Conservation (phyloP, 2,329 filamentous ascomycete species). For the Fusarium coffeatum region DNA sequence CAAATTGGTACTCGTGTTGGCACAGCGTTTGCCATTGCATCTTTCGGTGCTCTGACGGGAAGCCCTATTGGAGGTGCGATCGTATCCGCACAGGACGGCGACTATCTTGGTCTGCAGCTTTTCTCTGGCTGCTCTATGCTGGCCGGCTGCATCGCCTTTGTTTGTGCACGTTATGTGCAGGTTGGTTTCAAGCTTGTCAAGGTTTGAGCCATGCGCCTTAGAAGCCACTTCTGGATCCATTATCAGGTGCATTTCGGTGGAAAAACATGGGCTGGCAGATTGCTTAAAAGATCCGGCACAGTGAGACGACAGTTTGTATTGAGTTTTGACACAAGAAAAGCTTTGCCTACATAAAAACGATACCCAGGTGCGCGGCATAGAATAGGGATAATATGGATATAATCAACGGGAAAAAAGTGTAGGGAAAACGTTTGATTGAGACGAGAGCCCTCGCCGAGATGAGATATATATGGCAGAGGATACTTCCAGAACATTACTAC, state of each 20-base stretch:
- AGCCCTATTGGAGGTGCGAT: constrained; percentile 75
- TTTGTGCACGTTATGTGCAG: constrained; percentile 50
- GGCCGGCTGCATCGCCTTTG: constrained; percentile 45
- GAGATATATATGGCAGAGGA: not conserved
- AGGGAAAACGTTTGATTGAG: not conserved
- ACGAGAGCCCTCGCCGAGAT: not conserved
- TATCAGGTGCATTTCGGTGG: not conserved
- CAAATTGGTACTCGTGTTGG: constrained; percentile 78
- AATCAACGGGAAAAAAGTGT: not conserved
- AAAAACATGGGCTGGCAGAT: not conserved
- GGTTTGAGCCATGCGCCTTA: constrained; percentile 41
- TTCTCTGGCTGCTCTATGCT: constrained; percentile 69
- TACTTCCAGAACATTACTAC: not conserved
- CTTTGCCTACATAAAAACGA: not conserved
- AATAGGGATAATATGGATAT: not conserved
- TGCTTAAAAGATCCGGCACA: not conserved
- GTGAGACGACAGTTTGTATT: not conserved
- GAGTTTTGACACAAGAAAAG: not conserved
- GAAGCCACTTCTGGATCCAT: not conserved
- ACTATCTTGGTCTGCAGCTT: constrained; percentile 70
- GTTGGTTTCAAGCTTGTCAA: constrained; percentile 52
- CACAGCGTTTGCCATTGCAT: constrained; percentile 69
- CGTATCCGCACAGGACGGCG: constrained; percentile 62
- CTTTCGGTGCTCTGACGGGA: constrained; percentile 73
- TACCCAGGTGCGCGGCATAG: not conserved